Conservation (phyloP, 2,329 filamentous ascomycete species). For the Claviceps paspali region DNA sequence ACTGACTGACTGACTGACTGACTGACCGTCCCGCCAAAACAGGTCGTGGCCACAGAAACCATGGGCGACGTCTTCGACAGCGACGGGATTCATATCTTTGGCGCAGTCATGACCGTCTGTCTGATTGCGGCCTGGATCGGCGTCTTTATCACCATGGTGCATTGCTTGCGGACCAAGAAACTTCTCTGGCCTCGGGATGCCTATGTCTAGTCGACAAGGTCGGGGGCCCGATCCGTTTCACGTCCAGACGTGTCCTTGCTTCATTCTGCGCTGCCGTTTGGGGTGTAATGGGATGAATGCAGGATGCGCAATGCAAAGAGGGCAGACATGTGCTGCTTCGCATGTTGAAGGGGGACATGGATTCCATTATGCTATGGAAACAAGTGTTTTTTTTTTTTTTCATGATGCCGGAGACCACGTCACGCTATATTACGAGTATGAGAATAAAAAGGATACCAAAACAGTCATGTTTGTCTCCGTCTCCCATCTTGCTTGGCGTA, state of each 20-base stretch:
- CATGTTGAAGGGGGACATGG: too few species aligned
- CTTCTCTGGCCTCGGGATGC: slow-evolving; percentile 62
- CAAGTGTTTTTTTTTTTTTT: too few species aligned
- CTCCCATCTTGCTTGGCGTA: too few species aligned
- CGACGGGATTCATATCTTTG: slow-evolving; percentile 47
- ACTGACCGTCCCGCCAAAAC: not conserved
- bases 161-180: slow-evolving; percentile 48
- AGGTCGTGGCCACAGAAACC: slow-evolving; percentile 55
- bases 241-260: slow-evolving; percentile 3
- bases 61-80: slow-evolving; percentile 48
- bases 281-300: too few species aligned
- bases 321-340: too few species aligned
- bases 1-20: not conserved
- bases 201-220: slow-evolving; percentile 4
- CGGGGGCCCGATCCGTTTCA: not conserved
- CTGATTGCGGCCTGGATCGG: slow-evolving; percentile 53
- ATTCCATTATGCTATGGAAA: too few species aligned
- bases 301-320: too few species aligned
- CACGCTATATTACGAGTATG: too few species aligned
- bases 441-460: too few species aligned
- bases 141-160: slow-evolving; percentile 55
- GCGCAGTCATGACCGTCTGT: slow-evolving; percentile 49
- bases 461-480: too few species aligned
- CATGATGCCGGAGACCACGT: too few species aligned
- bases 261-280: slow-evolving; percentile 3